phyloP scores from a whole-genome alignment of 1,139 yeast species.

The Saccharomyces hybrid region DNA sequence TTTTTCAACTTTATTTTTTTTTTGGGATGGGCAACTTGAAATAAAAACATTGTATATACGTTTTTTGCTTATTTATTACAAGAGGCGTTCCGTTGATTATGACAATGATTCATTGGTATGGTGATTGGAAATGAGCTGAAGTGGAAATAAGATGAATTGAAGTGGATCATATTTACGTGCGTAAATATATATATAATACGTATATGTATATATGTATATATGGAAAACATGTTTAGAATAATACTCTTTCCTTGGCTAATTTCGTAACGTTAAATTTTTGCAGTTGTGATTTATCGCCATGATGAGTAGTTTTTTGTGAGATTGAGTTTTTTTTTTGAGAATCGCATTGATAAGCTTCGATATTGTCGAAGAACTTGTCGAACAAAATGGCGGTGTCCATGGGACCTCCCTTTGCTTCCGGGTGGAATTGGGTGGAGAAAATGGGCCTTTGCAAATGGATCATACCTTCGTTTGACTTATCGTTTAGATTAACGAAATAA shows the following conservation, averaged over 20 bases:
- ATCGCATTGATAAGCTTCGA: conserved; percentile 46
- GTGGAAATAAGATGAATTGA: not conserved
- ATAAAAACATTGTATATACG: not conserved
- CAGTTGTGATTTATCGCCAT: not conserved
- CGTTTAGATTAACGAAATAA: conserved; percentile 86
- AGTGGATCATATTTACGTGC: not conserved
- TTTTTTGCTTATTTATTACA: not conserved
- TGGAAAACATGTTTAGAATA: conserved; percentile 3
- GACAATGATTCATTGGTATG: not conserved
- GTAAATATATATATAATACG: not conserved
- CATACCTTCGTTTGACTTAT: conserved; percentile 96
- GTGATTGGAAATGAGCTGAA: not conserved
- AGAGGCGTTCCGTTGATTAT: not conserved
- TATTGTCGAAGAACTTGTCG: conserved; percentile 76
- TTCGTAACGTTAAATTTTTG: conserved; percentile 62
- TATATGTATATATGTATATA: conserved; percentile 6
- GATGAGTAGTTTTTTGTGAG: conserved; percentile 33
- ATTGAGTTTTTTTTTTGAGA: conserved; percentile 24
- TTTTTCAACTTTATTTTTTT: not conserved
- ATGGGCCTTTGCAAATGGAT: conserved; percentile 78
- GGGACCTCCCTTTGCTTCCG: conserved; percentile 99
- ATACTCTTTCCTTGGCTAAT: conserved; percentile 78
- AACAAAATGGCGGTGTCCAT: conserved; percentile 83
- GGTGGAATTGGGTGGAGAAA: conserved; percentile 95
- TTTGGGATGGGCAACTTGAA: not conserved